Evolutionary conservation across 257 asterid species (phyloP).

Genomic region (Leptodermis oblonga): DNA sequence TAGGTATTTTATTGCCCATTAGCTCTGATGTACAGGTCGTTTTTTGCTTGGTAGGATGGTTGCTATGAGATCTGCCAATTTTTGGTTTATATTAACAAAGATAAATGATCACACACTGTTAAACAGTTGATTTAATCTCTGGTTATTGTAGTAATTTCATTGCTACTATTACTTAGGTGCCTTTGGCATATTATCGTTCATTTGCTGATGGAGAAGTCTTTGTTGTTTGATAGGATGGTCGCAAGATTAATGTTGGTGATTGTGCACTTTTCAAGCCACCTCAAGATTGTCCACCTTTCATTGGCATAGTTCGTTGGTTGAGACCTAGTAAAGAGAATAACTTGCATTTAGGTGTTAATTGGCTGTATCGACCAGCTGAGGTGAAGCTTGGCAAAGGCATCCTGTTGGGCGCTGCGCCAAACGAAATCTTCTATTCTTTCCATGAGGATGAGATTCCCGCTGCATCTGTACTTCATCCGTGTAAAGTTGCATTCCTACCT

Average conservation of each 20-base stretch:
- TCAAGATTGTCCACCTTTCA: conserved; percentile 64
- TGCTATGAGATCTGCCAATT: background rate
- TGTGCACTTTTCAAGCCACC: conserved; percentile 78
- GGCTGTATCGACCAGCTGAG: conserved; percentile 90
- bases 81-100: background rate
- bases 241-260: conserved; percentile 53
- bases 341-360: conserved; percentile 60
- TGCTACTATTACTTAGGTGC: background rate
- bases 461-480: conserved; percentile 86
- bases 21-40: too few relatives aligned
- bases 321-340: conserved; percentile 35
- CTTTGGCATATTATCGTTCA: background rate
- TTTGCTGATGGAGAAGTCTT: conserved; percentile 4
- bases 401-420: conserved; percentile 65
- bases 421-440: conserved; percentile 85
- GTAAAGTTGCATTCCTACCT: conserved; percentile 98
- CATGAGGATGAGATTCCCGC: conserved; percentile 79
- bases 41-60: background rate
- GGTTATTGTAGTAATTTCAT: background rate
- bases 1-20: background rate
- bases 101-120: too few relatives aligned
- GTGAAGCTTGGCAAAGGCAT: conserved; percentile 50
- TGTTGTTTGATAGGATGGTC: conserved; percentile 59
- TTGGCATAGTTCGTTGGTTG: conserved; percentile 65
- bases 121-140: too few relatives aligned